A percentile compares a stretch with the other conserved stretches of the same genome.
Conservation (phyloP, 345 rosid species). For the Sonneratia caseolaris region DNA sequence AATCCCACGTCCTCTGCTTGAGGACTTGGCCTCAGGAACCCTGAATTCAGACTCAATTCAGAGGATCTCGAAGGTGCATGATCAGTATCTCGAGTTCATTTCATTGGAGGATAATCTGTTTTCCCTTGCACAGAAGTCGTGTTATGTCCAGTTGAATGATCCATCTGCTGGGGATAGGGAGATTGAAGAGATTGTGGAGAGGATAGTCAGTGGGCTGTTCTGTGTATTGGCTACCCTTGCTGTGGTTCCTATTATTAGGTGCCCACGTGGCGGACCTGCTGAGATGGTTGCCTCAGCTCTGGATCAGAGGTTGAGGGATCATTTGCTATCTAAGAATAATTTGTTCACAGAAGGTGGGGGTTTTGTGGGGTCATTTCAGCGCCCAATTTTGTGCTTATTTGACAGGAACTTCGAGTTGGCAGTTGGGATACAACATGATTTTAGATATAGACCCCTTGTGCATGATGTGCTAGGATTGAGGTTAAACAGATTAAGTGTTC, state of each 20-base stretch:
- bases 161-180: slow-evolving; percentile 92
- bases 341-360: slow-evolving; percentile 85
- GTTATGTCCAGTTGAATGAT: slow-evolving; percentile 86
- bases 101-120: slow-evolving; percentile 82
- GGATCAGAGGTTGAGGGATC: slow-evolving; percentile 95
- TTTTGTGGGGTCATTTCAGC: slow-evolving; percentile 73
- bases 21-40: slow-evolving; percentile 81
- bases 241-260: slow-evolving; percentile 77
- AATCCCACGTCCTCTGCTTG: slow-evolving; percentile 65
- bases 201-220: slow-evolving; percentile 68
- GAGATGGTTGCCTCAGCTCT: slow-evolving; percentile 92
- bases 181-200: slow-evolving; percentile 77
- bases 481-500: slow-evolving; percentile 76
- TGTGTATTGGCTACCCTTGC: slow-evolving; percentile 76
- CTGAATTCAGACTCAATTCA: slow-evolving; percentile 53
- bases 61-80: slow-evolving; percentile 69
- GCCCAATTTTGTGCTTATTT: slow-evolving; percentile 81
- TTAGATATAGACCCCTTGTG: slow-evolving; percentile 87
- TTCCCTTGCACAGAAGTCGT: slow-evolving; percentile 66
- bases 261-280: slow-evolving; percentile 85
- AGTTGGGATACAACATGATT: slow-evolving; percentile 86
- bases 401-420: slow-evolving; percentile 88
- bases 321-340: slow-evolving; percentile 82
- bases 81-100: slow-evolving; percentile 92
- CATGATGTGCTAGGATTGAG: slow-evolving; percentile 86